These are phyloP conservation scores for Pichia sp. DNA, from an alignment of 1,139 yeast genomes.

Conservation along the genomic window DNA sequence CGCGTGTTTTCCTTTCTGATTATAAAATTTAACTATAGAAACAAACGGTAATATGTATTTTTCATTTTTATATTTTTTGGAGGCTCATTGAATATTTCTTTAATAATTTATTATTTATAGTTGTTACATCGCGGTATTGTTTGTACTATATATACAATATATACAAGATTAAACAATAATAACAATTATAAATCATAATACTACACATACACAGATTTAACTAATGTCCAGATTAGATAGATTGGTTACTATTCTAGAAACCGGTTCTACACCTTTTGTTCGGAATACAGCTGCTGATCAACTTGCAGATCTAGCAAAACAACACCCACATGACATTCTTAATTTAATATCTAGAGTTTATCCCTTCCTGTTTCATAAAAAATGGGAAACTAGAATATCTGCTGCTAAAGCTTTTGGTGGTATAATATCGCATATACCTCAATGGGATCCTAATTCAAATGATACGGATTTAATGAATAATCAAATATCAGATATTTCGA, in stretches of 20 bases:
- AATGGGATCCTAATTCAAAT: constrained; percentile 77
- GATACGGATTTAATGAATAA: constrained; percentile 24
- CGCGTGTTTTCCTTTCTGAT: too few relatives aligned
- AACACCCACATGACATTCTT: constrained; percentile 89
- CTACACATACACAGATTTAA: too few relatives aligned
- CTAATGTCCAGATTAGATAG: constrained; percentile 49
- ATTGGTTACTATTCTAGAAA: constrained; percentile 74
- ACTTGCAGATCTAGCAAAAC: constrained; percentile 85
- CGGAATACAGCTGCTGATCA: constrained; percentile 98
- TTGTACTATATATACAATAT: too few relatives aligned
- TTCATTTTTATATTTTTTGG: too few relatives aligned
- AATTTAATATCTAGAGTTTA: constrained; percentile 82
- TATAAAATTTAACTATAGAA: too few relatives aligned
- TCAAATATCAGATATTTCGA: not conserved
- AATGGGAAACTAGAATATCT: constrained; percentile 95
- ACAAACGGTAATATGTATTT: too few relatives aligned
- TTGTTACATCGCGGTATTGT: too few relatives aligned
- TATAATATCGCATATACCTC: constrained; percentile 67
- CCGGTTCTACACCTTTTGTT: constrained; percentile 92
- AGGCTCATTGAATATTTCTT: too few relatives aligned
- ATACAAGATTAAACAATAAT: too few relatives aligned
- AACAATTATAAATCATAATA: too few relatives aligned
- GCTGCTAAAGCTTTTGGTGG: constrained; percentile 97
- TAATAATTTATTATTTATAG: too few relatives aligned
- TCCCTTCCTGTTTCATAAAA: constrained; percentile 74